phyloP scores from a whole-genome alignment of 768 basidiomycete genomes.

The Neoboletus brunneissimus region DNA sequence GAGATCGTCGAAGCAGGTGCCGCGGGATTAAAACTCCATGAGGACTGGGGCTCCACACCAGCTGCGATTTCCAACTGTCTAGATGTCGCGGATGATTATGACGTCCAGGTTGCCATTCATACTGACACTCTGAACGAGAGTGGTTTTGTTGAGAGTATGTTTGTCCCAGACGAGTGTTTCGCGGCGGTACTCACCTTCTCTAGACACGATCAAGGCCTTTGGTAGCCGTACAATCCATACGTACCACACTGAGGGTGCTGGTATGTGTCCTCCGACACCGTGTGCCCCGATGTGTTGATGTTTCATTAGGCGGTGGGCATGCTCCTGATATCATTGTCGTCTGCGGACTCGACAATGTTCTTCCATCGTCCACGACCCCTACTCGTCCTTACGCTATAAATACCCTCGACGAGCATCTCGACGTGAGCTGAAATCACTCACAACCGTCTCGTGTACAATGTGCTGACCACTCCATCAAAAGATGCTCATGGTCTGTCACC shows the following conservation, averaged over 20 bases:
- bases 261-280: constrained; percentile 33
- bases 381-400: constrained; percentile 90
- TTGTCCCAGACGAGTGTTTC: not conserved
- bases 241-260: constrained; percentile 96
- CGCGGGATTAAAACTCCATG: constrained; percentile 90
- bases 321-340: constrained; percentile 99
- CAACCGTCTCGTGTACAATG: not conserved
- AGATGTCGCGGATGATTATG: constrained; percentile 83
- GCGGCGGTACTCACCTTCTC: constrained; percentile 2
- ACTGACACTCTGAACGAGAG: constrained; percentile 97
- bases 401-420: constrained; percentile 95
- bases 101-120: constrained; percentile 95
- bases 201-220: constrained; percentile 88
- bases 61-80: constrained; percentile 73
- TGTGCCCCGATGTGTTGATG: not conserved
- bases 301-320: constrained; percentile 75
- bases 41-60: constrained; percentile 96
- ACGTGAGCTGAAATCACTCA: constrained; percentile 55
- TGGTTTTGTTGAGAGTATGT: constrained; percentile 89
- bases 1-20: constrained; percentile 85
- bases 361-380: constrained; percentile 96
- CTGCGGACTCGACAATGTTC: constrained; percentile 81
- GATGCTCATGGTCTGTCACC: constrained; percentile 99
- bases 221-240: constrained; percentile 91
- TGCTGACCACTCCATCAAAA: constrained; percentile 31